Percentiles rank a stretch among this genome's conserved stretches.
Conservation (phyloP, 2,329 filamentous ascomycete species). For the Aspergillus sp. region DNA sequence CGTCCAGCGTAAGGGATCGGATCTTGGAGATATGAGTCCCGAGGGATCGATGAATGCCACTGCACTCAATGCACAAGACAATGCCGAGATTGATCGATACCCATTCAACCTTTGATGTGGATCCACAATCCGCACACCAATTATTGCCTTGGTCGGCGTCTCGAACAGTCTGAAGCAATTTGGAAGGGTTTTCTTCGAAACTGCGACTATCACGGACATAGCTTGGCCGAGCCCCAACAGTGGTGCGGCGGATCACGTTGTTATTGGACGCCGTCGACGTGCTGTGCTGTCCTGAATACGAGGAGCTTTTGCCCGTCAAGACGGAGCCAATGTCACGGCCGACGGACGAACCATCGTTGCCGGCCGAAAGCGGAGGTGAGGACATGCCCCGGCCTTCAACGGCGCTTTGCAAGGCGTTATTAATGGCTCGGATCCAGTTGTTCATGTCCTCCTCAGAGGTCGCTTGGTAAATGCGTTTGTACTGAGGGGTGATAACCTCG, state of each 20-base stretch:
- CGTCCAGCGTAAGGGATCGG: conserved; percentile 90
- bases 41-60: conserved; percentile 91
- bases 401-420: conserved; percentile 93
- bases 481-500: conserved; percentile 95
- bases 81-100: conserved; percentile 98
- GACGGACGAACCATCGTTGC: conserved; percentile 57
- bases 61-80: conserved; percentile 95
- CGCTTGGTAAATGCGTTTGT: conserved; percentile 93
- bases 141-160: conserved; percentile 90
- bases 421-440: conserved; percentile 93
- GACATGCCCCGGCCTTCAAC: conserved; percentile 73
- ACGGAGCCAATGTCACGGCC: conserved; percentile 89
- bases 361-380: conserved; percentile 44
- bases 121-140: conserved; percentile 92
- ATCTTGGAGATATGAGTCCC: conserved; percentile 98
- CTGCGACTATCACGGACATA: conserved; percentile 68
- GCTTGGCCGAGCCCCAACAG: conserved; percentile 81
- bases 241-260: conserved; percentile 78
- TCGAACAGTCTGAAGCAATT: conserved; percentile 80
- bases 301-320: conserved; percentile 83
- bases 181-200: conserved; percentile 80
- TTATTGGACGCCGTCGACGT: conserved; percentile 46
- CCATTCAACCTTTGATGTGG: conserved; percentile 92
- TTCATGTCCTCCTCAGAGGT: conserved; percentile 98
- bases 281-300: conserved; percentile 55